A percentile compares a stretch with the other conserved stretches of the same genome.
These are phyloP conservation scores for Ophiocordyceps australis DNA, from an alignment of 2,329 filamentous ascomycete species.

Conservation along the genomic window DNA sequence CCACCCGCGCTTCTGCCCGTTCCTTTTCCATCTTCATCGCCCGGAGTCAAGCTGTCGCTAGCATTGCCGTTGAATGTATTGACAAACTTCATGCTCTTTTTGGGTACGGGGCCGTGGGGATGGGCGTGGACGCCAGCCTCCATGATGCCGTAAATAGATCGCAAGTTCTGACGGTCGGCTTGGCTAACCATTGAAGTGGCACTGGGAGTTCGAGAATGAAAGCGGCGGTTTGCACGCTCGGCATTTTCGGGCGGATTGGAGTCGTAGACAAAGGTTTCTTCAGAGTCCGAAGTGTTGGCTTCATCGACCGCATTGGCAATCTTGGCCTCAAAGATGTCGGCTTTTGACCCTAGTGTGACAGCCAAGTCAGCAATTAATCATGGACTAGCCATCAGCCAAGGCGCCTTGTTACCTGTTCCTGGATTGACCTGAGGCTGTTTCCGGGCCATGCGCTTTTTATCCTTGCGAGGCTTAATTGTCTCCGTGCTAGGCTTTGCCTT, in stretches of 20 bases:
- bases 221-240: conserved; percentile 45
- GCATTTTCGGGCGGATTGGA: conserved; percentile 68
- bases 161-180: conserved; percentile 37
- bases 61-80: conserved; percentile 53
- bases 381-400: too few species aligned
- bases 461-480: conserved; percentile 86
- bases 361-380: conserved; percentile 1
- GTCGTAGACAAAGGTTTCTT: conserved; percentile 97
- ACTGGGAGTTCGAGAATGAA: conserved; percentile 89
- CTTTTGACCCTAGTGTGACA: conserved; percentile 77
- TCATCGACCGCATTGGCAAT: conserved; percentile 93
- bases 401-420: conserved; percentile 45
- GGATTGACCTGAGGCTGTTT: conserved; percentile 57
- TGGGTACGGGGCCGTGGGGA: conserved; percentile 20
- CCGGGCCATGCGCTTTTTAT: conserved; percentile 63
- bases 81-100: conserved; percentile 94
- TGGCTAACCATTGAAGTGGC: conserved; percentile 70
- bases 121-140: conserved; percentile 31
- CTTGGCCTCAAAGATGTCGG: conserved; percentile 94
- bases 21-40: conserved; percentile 49
- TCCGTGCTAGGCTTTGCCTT: conserved; percentile 83
- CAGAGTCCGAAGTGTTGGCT: conserved; percentile 89
- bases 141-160: conserved; percentile 49
- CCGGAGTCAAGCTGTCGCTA: conserved; percentile 29
- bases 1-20: conserved; percentile 41